A percentile compares a stretch with the other conserved stretches of the same genome.
Evolutionary conservation across 208 protist genomes (phyloP).

Genomic region (Angomonas deanei): DNA sequence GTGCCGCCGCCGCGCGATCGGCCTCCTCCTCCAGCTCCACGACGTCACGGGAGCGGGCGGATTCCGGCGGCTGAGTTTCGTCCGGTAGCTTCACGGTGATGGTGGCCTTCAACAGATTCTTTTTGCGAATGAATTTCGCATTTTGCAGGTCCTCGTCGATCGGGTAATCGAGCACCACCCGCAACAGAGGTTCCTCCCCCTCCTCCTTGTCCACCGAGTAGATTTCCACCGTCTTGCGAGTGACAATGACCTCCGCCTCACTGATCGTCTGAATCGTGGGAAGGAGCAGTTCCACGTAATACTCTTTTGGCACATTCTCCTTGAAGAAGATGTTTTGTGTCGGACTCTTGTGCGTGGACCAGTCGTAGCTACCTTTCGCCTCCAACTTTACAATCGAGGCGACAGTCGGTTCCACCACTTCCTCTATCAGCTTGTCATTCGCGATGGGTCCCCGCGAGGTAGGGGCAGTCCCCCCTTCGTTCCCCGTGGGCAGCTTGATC

Average conservation of each 20-base stretch:
- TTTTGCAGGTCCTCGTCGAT: conserved; percentile 45
- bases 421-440: conserved; percentile 55
- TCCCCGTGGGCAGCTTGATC: conserved; percentile 60
- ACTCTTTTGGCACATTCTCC: conserved; percentile 60
- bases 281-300: conserved; percentile 54
- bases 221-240: conserved; percentile 35
- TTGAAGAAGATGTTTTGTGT: conserved; percentile 64
- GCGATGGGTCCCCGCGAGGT: conserved; percentile 34
- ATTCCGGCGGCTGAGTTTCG: conserved; percentile 38
- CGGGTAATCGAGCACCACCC: conserved; percentile 68
- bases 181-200: conserved; percentile 34
- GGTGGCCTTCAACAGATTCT: conserved; percentile 40
- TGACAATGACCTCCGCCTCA: conserved; percentile 78
- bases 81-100: conserved; percentile 70
- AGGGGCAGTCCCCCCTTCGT: conserved; percentile 30
- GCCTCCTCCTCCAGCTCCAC: conserved; percentile 70
- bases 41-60: conserved; percentile 47
- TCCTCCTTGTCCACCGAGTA: conserved; percentile 49
- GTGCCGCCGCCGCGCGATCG: conserved; percentile 19
- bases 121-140: conserved; percentile 81
- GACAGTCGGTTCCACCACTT: conserved; percentile 22
- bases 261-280: conserved; percentile 65
- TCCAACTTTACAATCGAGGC: not conserved
- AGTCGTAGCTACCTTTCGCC: conserved; percentile 66
- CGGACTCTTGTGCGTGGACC: conserved; percentile 64